A percentile compares a stretch with the other conserved stretches of the same genome.
Conservation (phyloP, 345 rosid species). For the Tarenaya hassleriana region DNA sequence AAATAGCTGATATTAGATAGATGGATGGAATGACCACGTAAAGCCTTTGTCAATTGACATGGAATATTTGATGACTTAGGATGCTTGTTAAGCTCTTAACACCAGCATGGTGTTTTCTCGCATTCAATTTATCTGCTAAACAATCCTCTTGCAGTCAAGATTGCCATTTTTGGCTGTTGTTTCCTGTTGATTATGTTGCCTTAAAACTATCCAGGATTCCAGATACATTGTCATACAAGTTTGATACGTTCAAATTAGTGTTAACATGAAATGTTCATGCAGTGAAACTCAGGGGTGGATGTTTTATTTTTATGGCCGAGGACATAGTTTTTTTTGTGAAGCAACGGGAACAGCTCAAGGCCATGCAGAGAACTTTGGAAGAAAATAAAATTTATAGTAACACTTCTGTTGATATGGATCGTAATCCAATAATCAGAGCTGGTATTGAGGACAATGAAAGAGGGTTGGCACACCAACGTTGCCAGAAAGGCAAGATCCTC, state of each 20-base stretch:
- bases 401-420: conserved; percentile 60
- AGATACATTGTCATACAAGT: conserved; percentile 16
- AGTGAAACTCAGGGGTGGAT: conserved; percentile 93
- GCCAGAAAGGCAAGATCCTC: conserved; percentile 43
- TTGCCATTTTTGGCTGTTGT: conserved; percentile 12
- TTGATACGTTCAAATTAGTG: conserved; percentile 13
- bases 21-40: too few relatives aligned
- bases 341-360: conserved; percentile 95
- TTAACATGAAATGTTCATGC: conserved; percentile 25
- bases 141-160: conserved; percentile 1
- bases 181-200: conserved; percentile 8
- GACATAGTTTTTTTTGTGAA: conserved; percentile 71
- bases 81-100: not conserved
- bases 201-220: not conserved
- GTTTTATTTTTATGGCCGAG: conserved; percentile 92
- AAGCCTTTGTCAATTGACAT: too few relatives aligned
- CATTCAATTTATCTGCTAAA: conserved; percentile 17
- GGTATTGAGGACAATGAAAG: conserved; percentile 29
- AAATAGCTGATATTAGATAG: not conserved
- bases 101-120: conserved; percentile 11
- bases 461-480: conserved; percentile 22
- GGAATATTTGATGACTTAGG: not conserved
- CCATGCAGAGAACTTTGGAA: conserved; percentile 89
- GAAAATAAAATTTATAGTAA: conserved; percentile 84
- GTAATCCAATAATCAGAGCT: conserved; percentile 31